Evolutionary conservation across 2,329 filamentous ascomycete species (phyloP), one percentile per base, ranked within the genome.

Genomic region (Rhynchosporium graminicola): DNA sequence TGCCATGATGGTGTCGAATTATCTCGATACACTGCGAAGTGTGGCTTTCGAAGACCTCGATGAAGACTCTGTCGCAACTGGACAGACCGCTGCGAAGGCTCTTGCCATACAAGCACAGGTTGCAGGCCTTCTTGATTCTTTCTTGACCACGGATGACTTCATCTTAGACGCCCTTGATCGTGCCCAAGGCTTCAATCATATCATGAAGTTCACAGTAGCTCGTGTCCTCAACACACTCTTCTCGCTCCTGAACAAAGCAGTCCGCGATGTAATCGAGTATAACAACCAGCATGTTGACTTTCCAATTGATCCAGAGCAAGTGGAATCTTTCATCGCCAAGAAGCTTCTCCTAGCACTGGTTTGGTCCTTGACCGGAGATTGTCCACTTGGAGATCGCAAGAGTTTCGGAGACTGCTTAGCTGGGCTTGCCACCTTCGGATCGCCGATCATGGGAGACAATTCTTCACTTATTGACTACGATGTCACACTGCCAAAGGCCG

Each of bases 201-300:
- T 99, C 74, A 99, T 99, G 95, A 92, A 97, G 70, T 99, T 95
- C 74, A 98, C 95, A 0, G 84, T 91, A 56, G 91, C 94, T 56
- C 91, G 95, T 61, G 94, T 92, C 4, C 83, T 99, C 42, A 95
- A 88, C 66, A 99, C 95, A 0, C 79, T 99, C 26, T 99, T 99
- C 80, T 98, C 94, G 48, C 82, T 99, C 31, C 80, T 99, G 62
- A 97, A 97, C 78, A 98, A 99, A 79, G 86, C 90, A 47, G 96
- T 94, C 66, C 87, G 94, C 65, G 92, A 94, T 65, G 86, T 97
- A 56, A 87, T 99, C 63, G 95, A 99, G 77, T 98, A 99, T 79
- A 98, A 99, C 69, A 83, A 90, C 42, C 92, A 97, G 72, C 95
- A 99, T 74, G 80, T 91, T 4, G 96, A 99, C 74, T 99, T 99